phyloP scores from a whole-genome alignment of 495 filamentous ascomycete genomes.

The Immersiella caudata region DNA sequence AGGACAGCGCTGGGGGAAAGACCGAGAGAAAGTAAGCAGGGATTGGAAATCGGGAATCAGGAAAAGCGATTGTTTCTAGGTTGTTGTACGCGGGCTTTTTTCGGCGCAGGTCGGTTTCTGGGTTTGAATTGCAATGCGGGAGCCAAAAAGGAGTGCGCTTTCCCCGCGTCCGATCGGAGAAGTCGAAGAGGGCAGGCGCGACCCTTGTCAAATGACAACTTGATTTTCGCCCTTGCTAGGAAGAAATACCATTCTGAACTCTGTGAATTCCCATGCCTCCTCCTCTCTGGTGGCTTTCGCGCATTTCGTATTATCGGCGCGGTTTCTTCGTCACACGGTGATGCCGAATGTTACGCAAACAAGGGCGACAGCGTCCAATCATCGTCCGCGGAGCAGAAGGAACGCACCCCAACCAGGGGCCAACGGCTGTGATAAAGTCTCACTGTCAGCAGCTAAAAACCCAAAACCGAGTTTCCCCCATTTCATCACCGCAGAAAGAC shows the following conservation, averaged over 20 bases:
- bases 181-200: no score
- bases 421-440: not conserved
- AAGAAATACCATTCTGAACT: no score
- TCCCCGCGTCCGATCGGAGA: no score
- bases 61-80: not conserved
- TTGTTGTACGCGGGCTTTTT: no score
- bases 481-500: not conserved
- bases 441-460: not conserved
- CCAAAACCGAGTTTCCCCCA: not conserved
- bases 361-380: not conserved
- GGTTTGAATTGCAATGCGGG: not conserved
- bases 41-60: not conserved
- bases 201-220: no score
- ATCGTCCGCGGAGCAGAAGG: not conserved
- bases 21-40: not conserved
- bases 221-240: not conserved
- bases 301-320: not conserved
- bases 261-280: no score
- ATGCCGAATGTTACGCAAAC: not conserved
- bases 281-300: not conserved
- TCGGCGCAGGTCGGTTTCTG: no score
- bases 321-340: not conserved
- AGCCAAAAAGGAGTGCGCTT: no score
- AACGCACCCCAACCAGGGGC: not conserved
- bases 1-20: no score